Evolutionary conservation across 1,284 basidiomycete species (phyloP).

Genomic region (Leccinum fuscescens): DNA sequence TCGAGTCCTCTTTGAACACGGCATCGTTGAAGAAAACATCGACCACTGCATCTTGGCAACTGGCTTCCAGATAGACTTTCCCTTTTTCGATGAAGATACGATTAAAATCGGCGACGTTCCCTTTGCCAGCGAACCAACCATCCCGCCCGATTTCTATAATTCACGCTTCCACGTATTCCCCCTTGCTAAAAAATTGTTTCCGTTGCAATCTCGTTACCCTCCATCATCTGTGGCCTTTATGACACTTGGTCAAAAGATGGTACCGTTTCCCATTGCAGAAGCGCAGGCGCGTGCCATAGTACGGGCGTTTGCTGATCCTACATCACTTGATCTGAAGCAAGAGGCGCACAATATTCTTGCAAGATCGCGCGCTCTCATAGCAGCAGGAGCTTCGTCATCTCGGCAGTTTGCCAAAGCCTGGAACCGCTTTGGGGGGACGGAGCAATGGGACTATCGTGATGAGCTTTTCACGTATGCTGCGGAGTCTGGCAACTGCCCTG

Average conservation of each 20-base stretch:
- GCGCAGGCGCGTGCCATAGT: constrained; percentile 62
- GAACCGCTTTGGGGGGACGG: constrained; percentile 47
- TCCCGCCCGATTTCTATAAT: constrained; percentile 57
- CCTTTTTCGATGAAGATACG: constrained; percentile 48
- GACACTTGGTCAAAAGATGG: constrained; percentile 43
- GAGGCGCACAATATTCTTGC: constrained; percentile 49
- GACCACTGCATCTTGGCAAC: constrained; percentile 71
- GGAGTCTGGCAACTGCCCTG: constrained; percentile 30
- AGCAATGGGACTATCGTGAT: constrained; percentile 71
- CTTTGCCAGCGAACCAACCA: constrained; percentile 37
- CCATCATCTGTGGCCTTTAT: constrained; percentile 60
- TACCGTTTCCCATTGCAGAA: constrained; percentile 66
- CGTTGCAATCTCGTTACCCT: constrained; percentile 47
- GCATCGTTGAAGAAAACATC: constrained; percentile 50
- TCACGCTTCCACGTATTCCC: constrained; percentile 66
- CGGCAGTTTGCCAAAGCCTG: constrained; percentile 50
- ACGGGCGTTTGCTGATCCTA: constrained; percentile 50
- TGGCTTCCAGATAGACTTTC: constrained; percentile 63
- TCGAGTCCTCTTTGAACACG: constrained; percentile 59
- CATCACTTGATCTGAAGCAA: constrained; percentile 44
- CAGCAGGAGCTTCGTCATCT: constrained; percentile 31
- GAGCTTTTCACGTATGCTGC: constrained; percentile 50
- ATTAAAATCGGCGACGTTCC: constrained; percentile 38
- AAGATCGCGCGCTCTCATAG: constrained; percentile 45
- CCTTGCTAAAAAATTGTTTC: constrained; percentile 52